Evolutionary conservation across 768 basidiomycete species (phyloP), one percentile per base, ranked within the genome.

Genomic region (Galerina sulciceps): DNA sequence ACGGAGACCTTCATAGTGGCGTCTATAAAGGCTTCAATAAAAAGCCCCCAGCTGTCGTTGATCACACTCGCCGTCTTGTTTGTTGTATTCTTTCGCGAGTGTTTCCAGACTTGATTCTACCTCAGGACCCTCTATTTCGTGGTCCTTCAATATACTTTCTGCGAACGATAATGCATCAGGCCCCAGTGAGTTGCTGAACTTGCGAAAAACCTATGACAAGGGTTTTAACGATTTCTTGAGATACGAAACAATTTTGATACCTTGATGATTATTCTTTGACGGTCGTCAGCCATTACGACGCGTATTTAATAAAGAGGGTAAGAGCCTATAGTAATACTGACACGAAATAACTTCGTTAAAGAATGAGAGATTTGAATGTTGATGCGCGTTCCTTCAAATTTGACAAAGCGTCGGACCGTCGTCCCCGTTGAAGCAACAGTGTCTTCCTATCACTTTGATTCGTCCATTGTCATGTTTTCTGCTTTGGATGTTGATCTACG

Each of bases 171-270:
- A 74, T 9, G 86, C 86, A 54, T 93, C 91, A 5, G 93, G 89
- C 1, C 93, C 90, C 6, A 95, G 80, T 10, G 93, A 91, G 67
- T 93, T 91, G 66, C 91, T 91, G 70, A 91, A 93, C 74, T 94
- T 94, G 50, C 91, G 82, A 69, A 94, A 94, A 43, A 92, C 88
- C 91, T 93, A 61, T 10, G 11, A 38, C 38, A 22, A 38, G 48
- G 34, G 22, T 26, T 23, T 35, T 48, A 51, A 18, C 37, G 11
- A 17, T 22, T 17, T 38, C 14, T 36, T 22, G 45, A 13, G 11
- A 43, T 48, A 15, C 13, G 2, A 9, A 34, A 14, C 40, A 37
- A 17, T 44, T 46, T 37, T 34, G 18, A 20, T 36, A 78, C 83
- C 73, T 83, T 83, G 38, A 85, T 78, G 43, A 84, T 81, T 2